A percentile compares a stretch with the other conserved stretches of the same genome.
phyloP scores from a whole-genome alignment of 495 filamentous ascomycete species.

The Podospora sp. region DNA sequence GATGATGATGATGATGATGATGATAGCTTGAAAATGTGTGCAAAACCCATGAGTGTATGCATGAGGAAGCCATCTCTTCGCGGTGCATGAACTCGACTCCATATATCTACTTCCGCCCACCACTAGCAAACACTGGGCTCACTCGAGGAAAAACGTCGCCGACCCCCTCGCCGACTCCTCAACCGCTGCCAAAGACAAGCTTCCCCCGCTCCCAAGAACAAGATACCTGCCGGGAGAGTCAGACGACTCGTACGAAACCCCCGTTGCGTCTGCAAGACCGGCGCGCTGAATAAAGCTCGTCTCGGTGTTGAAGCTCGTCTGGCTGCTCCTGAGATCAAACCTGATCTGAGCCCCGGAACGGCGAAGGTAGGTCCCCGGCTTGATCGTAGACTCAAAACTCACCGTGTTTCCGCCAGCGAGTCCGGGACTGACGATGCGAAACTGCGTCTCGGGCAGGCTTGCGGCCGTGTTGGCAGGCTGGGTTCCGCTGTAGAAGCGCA shows the following conservation, averaged over 20 bases:
- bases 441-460: constrained; percentile 25
- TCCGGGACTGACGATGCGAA: constrained; percentile 24
- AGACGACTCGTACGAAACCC: constrained; percentile 26
- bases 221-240: constrained; percentile 22
- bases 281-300: constrained; percentile 25
- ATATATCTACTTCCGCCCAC: no score
- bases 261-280: constrained; percentile 21
- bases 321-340: constrained; percentile 19
- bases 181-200: background rate
- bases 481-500: constrained; percentile 8
- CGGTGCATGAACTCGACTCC: no score
- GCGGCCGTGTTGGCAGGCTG: background rate
- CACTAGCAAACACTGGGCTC: background rate
- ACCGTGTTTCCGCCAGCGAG: constrained; percentile 24
- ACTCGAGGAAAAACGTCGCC: constrained; percentile 8
- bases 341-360: constrained; percentile 8
- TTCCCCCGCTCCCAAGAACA: constrained; percentile 10
- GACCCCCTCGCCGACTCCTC: background rate
- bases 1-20: no score
- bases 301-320: constrained; percentile 14
- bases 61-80: no score
- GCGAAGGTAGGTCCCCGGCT: constrained; percentile 25
- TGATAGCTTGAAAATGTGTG: no score
- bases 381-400: constrained; percentile 29
- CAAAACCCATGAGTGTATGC: no score